phyloP scores from a whole-genome alignment of 75 land plant genomes.

The Ceratopteris richardii region DNA sequence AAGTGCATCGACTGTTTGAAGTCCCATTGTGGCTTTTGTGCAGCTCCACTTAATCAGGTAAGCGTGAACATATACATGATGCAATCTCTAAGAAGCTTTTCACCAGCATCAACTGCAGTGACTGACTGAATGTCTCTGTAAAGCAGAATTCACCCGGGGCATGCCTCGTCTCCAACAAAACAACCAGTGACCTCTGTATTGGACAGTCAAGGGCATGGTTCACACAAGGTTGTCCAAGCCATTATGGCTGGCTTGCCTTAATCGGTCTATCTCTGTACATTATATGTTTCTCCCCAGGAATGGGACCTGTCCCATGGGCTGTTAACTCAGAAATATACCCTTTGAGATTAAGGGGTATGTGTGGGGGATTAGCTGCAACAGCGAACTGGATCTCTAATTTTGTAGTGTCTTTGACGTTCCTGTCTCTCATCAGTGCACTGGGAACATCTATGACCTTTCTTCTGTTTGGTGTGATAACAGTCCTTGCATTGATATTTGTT shows the following conservation, averaged over 20 bases:
- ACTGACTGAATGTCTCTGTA: neutral
- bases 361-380: slow-evolving; percentile 30
- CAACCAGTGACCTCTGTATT: slow-evolving; percentile 9
- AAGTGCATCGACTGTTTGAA: slow-evolving; percentile 10
- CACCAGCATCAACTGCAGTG: neutral
- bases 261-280: slow-evolving; percentile 25
- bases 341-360: slow-evolving; percentile 15
- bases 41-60: slow-evolving; percentile 16
- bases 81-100: neutral
- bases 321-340: slow-evolving; percentile 36
- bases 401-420: slow-evolving; percentile 24
- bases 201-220: slow-evolving; percentile 16
- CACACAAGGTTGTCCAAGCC: slow-evolving; percentile 31
- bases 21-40: slow-evolving; percentile 19
- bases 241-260: slow-evolving; percentile 35
- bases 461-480: slow-evolving; percentile 19
- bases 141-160: slow-evolving; percentile 24
- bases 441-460: slow-evolving; percentile 35
- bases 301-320: slow-evolving; percentile 41
- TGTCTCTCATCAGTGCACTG: slow-evolving; percentile 19
- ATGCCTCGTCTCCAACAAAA: slow-evolving; percentile 22
- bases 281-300: slow-evolving; percentile 31
- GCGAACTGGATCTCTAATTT: slow-evolving; percentile 35
- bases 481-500: slow-evolving; percentile 23
- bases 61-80: neutral